Conservation (phyloP, 345 rosid species). For the Gossypium ekmanianum region DNA sequence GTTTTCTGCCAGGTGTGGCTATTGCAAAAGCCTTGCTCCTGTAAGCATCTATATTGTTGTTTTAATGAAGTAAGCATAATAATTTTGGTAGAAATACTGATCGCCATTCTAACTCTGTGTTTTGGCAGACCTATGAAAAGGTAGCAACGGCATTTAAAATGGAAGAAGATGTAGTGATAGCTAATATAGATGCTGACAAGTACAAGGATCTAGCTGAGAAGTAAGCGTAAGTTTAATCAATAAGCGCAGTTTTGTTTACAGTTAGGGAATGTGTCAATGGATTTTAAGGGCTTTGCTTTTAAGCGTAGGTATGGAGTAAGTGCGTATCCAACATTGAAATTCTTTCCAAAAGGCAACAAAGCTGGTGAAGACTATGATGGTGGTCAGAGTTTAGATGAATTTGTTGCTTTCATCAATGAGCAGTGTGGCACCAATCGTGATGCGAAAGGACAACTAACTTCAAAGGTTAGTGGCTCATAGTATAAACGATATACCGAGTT, state of each 20-base stretch:
- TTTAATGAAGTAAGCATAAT: background rate
- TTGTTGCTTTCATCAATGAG: constrained; percentile 81
- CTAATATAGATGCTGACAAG: constrained; percentile 91
- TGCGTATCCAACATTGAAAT: constrained; percentile 88
- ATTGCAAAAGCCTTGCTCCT: constrained; percentile 93
- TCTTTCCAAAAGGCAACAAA: constrained; percentile 88
- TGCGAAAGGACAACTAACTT: constrained; percentile 78
- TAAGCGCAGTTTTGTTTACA: background rate
- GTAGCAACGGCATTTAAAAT: constrained; percentile 76
- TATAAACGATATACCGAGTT: background rate
- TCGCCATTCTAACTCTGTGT: background rate
- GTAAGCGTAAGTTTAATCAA: constrained; percentile 37
- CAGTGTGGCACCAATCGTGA: constrained; percentile 81
- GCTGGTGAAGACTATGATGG: constrained; percentile 92
- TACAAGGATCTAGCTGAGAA: constrained; percentile 71
- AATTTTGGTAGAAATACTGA: background rate
- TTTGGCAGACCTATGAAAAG: constrained; percentile 70
- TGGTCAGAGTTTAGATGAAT: constrained; percentile 81
- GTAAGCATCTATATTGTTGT: constrained; percentile 40
- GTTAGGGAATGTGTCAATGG: background rate
- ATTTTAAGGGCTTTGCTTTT: constrained; percentile 1
- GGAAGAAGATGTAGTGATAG: constrained; percentile 80
- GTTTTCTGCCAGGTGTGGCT: constrained; percentile 79
- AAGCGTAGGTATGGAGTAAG: constrained; percentile 72
- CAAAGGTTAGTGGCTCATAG: constrained; percentile 43